Conservation (phyloP, 2,329 filamentous ascomycete genomes). For the Calonectria pauciramosa region DNA sequence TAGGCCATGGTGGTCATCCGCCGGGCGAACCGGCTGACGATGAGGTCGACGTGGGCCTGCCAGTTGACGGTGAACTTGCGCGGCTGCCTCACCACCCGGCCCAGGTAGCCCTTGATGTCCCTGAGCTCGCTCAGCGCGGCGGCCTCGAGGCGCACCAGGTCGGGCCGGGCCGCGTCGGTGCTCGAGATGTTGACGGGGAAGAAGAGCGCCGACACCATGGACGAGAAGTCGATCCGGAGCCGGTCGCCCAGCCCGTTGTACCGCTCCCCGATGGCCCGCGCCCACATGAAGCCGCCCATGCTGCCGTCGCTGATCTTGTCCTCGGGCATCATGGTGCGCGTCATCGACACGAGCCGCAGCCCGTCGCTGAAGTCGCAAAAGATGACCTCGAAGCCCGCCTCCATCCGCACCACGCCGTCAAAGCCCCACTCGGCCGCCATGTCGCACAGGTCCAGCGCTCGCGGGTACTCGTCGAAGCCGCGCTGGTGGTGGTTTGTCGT, state of each 20-base stretch:
- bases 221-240: slow-evolving; percentile 61
- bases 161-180: slow-evolving; percentile 49
- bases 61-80: slow-evolving; percentile 64
- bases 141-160: slow-evolving; percentile 50
- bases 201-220: slow-evolving; percentile 65
- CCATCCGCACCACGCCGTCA: slow-evolving; percentile 77
- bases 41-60: slow-evolving; percentile 76
- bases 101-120: slow-evolving; percentile 59
- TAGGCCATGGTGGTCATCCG: slow-evolving; percentile 61
- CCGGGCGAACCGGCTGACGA: slow-evolving; percentile 72
- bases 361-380: slow-evolving; percentile 71
- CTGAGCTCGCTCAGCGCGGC: slow-evolving; percentile 48
- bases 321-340: slow-evolving; percentile 41
- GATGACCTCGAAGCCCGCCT: slow-evolving; percentile 79
- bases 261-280: slow-evolving; percentile 57
- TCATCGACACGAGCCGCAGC: slow-evolving; percentile 53
- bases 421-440: slow-evolving; percentile 67
- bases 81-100: slow-evolving; percentile 54
- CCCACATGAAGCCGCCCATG: slow-evolving; percentile 55
- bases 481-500: slow-evolving; percentile 23
- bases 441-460: slow-evolving; percentile 69
- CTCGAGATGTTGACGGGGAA: slow-evolving; percentile 65
- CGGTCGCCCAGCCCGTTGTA: slow-evolving; percentile 62
- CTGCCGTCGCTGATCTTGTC: slow-evolving; percentile 32
- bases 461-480: slow-evolving; percentile 60